Conservation (phyloP, 768 basidiomycete species). For the Rhodotorula sphaerocarpa region DNA sequence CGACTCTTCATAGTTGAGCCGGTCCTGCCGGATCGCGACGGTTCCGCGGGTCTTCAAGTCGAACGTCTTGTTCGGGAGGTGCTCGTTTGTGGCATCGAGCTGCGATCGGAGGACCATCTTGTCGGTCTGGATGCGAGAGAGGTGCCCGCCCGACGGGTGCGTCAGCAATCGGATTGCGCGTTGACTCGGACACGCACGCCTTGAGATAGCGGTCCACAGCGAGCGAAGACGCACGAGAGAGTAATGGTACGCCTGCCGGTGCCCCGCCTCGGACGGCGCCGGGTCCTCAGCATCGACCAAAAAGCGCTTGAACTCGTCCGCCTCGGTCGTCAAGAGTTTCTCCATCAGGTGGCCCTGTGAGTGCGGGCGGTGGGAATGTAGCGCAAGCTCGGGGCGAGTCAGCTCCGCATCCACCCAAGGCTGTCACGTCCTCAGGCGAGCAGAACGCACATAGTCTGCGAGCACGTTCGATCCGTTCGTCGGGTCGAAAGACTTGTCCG, state of each 20-base stretch:
- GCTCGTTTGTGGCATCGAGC: slow-evolving; percentile 71
- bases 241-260: slow-evolving; percentile 72
- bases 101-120: slow-evolving; percentile 86
- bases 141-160: too few species aligned
- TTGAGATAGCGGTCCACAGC: too few species aligned
- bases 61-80: slow-evolving; percentile 81
- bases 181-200: neutral
- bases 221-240: slow-evolving; percentile 53
- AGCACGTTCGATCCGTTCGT: slow-evolving; percentile 15
- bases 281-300: slow-evolving; percentile 43
- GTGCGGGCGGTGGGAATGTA: neutral
- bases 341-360: slow-evolving; percentile 76
- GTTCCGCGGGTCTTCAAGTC: slow-evolving; percentile 93
- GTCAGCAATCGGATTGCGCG: neutral
- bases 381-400: neutral
- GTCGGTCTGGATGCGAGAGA: too few species aligned
- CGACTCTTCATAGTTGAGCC: slow-evolving; percentile 67
- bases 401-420: neutral
- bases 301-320: slow-evolving; percentile 56
- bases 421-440: neutral
- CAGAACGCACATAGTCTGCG: slow-evolving; percentile 17
- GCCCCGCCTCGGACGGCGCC: slow-evolving; percentile 40
- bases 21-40: slow-evolving; percentile 71
- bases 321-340: slow-evolving; percentile 66
- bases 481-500: slow-evolving; percentile 43